Evolutionary conservation across 768 basidiomycete species (phyloP), one percentile per base, ranked within the genome.

Genomic region (Boletus rex-veris): DNA sequence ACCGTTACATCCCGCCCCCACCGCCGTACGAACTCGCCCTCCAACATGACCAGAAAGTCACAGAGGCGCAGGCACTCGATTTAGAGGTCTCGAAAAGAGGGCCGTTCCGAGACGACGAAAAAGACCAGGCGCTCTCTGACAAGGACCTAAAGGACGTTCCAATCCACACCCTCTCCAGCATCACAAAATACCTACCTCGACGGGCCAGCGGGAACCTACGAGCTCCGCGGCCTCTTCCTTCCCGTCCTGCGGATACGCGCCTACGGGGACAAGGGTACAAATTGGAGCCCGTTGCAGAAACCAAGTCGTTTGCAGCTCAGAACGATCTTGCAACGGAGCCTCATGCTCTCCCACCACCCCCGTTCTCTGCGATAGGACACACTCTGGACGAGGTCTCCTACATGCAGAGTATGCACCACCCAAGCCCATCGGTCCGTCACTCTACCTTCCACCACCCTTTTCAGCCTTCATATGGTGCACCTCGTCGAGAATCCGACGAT

Each of bases 21-120:
- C 77, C 77, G 1, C 67, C 77, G 1, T 79, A 79, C 64, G 70
- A 77, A 46, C 55, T 64, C 50, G 71, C 73, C 10, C 62, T 73
- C 19, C 63, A 71, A 39, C 80, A 78, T 44, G 82, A 86, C 64
- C 77, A 72, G 45, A 86, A 84, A 68, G 70, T 78, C 39, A 63
- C 74, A 45, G 44, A 56, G 19, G 19, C 48, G 3, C 64, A 61
- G 35, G 44, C 33, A 6, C 53, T 54, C 33, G 30, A 36, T 3
- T 50, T 41, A 7, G 53, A 56, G 33, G 26, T 50, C 12, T 47
- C 58, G 19, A 64, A 63, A 18, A 26, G 19, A 4, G 12, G 45
- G 30, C 57, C 58, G 19, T 49, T 60, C 24, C 51, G 31, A n/a
- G 50, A 41, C 41, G 41, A 62, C 15, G 64, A 68, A 15, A 59